These are phyloP conservation scores for Corrigiola litoralis DNA, from an alignment of 179 eudicot genomes.

Conservation along the genomic window DNA sequence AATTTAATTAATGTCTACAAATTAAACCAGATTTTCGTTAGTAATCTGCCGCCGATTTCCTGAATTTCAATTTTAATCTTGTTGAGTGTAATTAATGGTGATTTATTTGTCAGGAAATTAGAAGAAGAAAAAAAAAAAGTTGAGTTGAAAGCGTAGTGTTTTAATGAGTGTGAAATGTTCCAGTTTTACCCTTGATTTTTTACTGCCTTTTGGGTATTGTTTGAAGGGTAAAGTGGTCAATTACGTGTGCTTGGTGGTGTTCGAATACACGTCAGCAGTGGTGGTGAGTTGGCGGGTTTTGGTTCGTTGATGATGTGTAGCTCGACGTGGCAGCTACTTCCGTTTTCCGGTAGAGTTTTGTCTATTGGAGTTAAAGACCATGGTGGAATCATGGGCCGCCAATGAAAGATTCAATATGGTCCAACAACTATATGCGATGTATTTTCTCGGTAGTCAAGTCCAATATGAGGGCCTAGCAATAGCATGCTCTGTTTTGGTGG, in stretches of 20 bases:
- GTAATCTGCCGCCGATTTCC: slow-evolving; percentile 14
- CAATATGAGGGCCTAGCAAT: no score
- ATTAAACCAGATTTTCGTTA: background rate
- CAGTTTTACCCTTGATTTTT: slow-evolving; percentile 5
- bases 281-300: slow-evolving; percentile 3
- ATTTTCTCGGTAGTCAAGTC: no score
- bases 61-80: background rate
- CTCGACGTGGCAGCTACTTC: slow-evolving; percentile 14
- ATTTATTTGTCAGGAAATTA: background rate
- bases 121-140: background rate
- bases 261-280: background rate
- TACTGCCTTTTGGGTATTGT: background rate
- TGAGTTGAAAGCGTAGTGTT: background rate
- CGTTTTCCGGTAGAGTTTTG: no score
- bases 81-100: background rate
- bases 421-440: no score
- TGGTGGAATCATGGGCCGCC: background rate
- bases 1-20: background rate
- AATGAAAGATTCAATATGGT: no score
- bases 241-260: background rate
- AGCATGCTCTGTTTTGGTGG: no score
- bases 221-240: background rate
- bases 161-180: background rate
- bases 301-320: slow-evolving; percentile 9
- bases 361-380: background rate